Conservation (phyloP, 345 rosid species). For the Salix exigua region DNA sequence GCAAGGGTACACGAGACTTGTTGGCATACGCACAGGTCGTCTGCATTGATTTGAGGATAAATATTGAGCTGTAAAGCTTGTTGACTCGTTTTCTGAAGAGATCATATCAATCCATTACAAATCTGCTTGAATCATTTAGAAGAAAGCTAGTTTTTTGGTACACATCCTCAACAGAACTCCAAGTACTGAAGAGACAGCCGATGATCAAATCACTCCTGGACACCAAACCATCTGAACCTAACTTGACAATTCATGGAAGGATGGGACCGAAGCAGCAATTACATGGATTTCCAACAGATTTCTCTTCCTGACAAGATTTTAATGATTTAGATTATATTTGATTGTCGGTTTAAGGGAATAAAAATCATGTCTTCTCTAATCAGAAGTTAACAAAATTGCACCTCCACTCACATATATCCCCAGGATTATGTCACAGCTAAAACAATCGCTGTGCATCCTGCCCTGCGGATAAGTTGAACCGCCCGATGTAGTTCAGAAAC, state of each 20-base stretch:
- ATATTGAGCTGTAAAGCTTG: not conserved
- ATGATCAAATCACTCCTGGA: not conserved
- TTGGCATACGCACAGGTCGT: not conserved
- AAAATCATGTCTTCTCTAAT: slow-evolving; percentile 10
- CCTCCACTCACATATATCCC: not conserved
- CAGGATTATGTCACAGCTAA: no score
- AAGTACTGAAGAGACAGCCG: not conserved
- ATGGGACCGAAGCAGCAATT: not conserved
- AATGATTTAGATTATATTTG: not conserved
- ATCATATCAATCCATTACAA: not conserved
- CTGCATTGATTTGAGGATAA: not conserved
- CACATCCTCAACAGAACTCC: not conserved
- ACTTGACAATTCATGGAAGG: not conserved
- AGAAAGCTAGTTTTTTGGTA: not conserved
- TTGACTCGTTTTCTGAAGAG: not conserved
- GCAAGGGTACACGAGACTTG: not conserved
- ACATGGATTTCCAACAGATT: not conserved
- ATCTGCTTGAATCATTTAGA: not conserved
- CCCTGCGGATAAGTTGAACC: no score
- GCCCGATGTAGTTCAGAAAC: no score
- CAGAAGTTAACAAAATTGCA: slow-evolving; percentile 8
- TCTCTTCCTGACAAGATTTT: not conserved
- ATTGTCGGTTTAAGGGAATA: not conserved
- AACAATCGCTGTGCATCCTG: no score
- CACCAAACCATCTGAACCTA: not conserved